phyloP scores from a whole-genome alignment of 768 basidiomycete species.

The Lactarius pseudohatsudake region DNA sequence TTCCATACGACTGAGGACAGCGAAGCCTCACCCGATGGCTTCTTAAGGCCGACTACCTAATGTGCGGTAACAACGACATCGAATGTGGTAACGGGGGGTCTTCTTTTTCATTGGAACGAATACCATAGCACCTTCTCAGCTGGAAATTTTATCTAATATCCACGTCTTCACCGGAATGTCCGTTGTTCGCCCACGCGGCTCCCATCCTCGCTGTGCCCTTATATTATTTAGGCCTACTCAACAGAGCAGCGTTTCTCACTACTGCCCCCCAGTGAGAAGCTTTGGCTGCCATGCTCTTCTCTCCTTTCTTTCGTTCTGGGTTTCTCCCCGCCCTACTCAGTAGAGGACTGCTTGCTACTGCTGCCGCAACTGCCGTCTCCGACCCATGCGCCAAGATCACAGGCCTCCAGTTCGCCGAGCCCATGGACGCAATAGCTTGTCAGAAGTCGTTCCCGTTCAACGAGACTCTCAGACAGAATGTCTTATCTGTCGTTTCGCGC shows the following conservation, averaged over 20 bases:
- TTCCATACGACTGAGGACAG: not conserved
- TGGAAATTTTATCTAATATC: not conserved
- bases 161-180: not conserved
- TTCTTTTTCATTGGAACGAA: not conserved
- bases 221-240: not conserved
- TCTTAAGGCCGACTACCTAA: not conserved
- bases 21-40: not conserved
- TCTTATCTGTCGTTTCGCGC: constrained; percentile 36
- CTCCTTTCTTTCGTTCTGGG: not conserved
- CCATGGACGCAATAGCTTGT: constrained; percentile 54
- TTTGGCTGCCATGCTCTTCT: constrained; percentile 7
- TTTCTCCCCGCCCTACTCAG: constrained; percentile 2
- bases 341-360: not conserved
- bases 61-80: not conserved
- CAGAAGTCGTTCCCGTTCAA: constrained; percentile 41
- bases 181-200: not conserved
- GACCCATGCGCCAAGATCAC: constrained; percentile 41
- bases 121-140: not conserved
- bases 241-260: not conserved
- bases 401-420: constrained; percentile 45
- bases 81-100: not conserved
- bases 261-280: not conserved
- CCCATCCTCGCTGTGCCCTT: not conserved
- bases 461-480: constrained; percentile 41
- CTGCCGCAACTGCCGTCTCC: not conserved